These are phyloP conservation scores for Hypoxylon sp. DNA, from an alignment of 2,329 filamentous ascomycete genomes.

Conservation along the genomic window DNA sequence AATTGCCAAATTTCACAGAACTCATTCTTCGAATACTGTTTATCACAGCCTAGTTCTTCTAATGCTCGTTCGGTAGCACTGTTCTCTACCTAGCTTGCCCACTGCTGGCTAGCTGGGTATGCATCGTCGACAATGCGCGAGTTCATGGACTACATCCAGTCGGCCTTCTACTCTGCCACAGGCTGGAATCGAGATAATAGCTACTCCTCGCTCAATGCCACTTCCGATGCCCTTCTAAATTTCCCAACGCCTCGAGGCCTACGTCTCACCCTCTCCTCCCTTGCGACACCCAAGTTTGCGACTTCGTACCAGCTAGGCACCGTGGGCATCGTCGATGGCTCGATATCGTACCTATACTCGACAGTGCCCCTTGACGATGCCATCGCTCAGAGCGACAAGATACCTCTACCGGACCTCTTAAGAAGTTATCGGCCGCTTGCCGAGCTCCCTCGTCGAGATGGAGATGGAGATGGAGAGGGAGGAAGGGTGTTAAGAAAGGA, in stretches of 20 bases:
- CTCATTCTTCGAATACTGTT: neutral
- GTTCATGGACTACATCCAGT: constrained; percentile 97
- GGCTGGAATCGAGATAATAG: constrained; percentile 94
- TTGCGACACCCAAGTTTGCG: constrained; percentile 92
- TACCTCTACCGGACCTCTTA: constrained; percentile 83
- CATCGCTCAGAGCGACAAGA: constrained; percentile 77
- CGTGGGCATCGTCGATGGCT: constrained; percentile 92
- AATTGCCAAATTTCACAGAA: neutral
- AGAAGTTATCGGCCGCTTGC: constrained; percentile 85
- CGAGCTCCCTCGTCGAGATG: constrained; percentile 62
- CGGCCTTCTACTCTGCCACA: constrained; percentile 88
- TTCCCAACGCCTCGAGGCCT: constrained; percentile 89
- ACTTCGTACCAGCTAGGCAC: constrained; percentile 94
- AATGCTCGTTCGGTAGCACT: constrained; percentile 33
- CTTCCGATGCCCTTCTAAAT: constrained; percentile 86
- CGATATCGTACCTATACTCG: constrained; percentile 96
- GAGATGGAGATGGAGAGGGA: constrained; percentile 31
- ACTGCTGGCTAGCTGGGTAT: constrained; percentile 37
- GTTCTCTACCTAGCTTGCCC: constrained; percentile 41
- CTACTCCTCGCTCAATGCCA: constrained; percentile 88
- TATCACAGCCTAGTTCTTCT: constrained; percentile 3
- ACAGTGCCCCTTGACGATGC: constrained; percentile 80
- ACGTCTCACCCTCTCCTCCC: constrained; percentile 88
- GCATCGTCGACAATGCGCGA: constrained; percentile 77
- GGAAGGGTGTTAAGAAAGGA: constrained; percentile 57